These are phyloP conservation scores for Apiospora rasikravindrae DNA, from an alignment of 2,329 filamentous ascomycete species.

Conservation along the genomic window DNA sequence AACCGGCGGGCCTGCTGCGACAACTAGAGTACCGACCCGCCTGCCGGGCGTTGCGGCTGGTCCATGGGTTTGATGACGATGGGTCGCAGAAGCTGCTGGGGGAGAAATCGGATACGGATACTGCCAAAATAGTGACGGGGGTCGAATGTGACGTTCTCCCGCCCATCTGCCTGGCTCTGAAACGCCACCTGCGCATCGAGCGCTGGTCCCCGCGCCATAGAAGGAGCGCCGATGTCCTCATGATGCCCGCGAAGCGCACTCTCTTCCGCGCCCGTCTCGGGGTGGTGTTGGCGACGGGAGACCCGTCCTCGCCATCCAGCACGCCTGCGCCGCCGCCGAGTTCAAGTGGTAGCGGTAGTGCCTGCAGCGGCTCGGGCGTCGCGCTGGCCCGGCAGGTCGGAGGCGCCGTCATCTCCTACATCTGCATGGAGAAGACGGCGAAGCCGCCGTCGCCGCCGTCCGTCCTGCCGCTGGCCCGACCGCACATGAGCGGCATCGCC, in stretches of 20 bases:
- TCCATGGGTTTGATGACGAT: neutral
- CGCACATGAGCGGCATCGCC: neutral
- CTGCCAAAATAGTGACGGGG: neutral
- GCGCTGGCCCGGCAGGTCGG: neutral
- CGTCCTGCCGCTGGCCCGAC: neutral
- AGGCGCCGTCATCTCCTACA: neutral
- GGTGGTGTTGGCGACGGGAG: neutral
- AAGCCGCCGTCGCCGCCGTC: neutral
- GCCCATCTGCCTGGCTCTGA: neutral
- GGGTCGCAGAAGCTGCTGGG: neutral
- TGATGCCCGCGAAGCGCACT: neutral
- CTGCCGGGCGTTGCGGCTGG: neutral
- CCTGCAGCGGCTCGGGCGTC: neutral
- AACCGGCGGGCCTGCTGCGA: neutral
- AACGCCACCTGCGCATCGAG: neutral
- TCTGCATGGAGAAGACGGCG: neutral
- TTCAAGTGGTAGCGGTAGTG: neutral
- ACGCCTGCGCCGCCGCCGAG: neutral
- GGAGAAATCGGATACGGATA: neutral
- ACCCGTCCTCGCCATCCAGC: neutral
- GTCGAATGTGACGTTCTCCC: neutral
- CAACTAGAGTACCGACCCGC: neutral
- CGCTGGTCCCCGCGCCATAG: neutral
- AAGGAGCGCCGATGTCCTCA: neutral
- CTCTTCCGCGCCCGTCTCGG: neutral